These are phyloP conservation scores for Trichoderma lentiforme DNA, from an alignment of 2,329 filamentous ascomycete species.

Conservation along the genomic window DNA sequence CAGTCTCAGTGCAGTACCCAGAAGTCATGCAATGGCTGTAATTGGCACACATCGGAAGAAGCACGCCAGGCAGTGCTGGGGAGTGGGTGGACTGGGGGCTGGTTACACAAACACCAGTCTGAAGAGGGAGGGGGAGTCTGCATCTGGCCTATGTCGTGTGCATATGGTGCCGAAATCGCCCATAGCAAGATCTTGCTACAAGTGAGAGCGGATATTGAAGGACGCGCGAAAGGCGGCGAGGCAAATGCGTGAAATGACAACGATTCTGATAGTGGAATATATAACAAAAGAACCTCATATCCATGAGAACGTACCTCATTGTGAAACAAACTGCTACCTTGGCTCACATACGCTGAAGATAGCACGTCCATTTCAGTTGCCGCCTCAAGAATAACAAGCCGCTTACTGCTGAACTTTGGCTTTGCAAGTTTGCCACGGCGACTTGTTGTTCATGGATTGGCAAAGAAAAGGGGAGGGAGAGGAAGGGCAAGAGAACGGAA, in stretches of 20 bases:
- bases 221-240: neutral
- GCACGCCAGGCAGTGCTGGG: constrained; percentile 25
- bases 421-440: neutral
- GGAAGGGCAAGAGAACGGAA: neutral
- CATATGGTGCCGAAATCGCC: constrained; percentile 12
- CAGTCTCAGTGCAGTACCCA: constrained; percentile 21
- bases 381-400: neutral
- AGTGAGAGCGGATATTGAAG: neutral
- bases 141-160: constrained; percentile 18
- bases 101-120: constrained; percentile 23
- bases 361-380: neutral
- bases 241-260: neutral
- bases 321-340: neutral
- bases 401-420: neutral
- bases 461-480: neutral
- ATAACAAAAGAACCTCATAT: neutral
- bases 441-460: neutral
- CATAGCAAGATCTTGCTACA: neutral
- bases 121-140: constrained; percentile 18
- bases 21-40: constrained; percentile 21
- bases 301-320: constrained; percentile 3
- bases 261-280: neutral
- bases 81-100: constrained; percentile 18
- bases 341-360: neutral
- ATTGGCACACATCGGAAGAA: constrained; percentile 24